Conservation (phyloP, 148 eudicot genomes). For the Gaultheria prostrata region DNA sequence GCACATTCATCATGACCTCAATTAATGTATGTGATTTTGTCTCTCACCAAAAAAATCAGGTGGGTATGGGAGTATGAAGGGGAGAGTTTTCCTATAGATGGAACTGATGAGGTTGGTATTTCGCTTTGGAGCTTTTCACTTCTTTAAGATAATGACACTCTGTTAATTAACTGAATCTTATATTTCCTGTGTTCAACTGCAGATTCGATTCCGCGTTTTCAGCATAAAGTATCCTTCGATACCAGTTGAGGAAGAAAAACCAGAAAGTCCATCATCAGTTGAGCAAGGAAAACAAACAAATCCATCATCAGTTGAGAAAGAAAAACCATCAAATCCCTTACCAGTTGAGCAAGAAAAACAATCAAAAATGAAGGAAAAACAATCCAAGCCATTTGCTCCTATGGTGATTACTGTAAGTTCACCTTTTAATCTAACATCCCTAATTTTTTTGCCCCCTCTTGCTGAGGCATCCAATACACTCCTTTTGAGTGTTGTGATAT, state of each 20-base stretch:
- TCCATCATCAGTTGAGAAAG: constrained; percentile 7
- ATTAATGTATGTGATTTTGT: constrained; percentile 7
- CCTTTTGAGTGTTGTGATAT: not conserved
- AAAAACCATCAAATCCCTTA: not conserved
- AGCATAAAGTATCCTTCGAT: constrained; percentile 59
- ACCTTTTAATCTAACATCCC: not conserved
- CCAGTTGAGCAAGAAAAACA: constrained; percentile 7
- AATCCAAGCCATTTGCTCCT: constrained; percentile 69
- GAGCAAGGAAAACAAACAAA: constrained; percentile 36
- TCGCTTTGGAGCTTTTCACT: constrained; percentile 12
- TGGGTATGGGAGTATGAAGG: constrained; percentile 55
- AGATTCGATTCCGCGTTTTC: constrained; percentile 78
- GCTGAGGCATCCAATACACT: not conserved
- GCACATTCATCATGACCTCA: not conserved
- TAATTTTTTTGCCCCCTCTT: not conserved
- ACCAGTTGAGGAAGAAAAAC: constrained; percentile 65
- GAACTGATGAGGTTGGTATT: constrained; percentile 48
- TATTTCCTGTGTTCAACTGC: constrained; percentile 22
- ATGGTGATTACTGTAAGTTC: constrained; percentile 77
- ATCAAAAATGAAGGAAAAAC: not conserved
- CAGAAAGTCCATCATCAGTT: constrained; percentile 32
- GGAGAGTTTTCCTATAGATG: constrained; percentile 35
- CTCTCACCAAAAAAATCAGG: constrained; percentile 24
- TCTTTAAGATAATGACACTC: not conserved
- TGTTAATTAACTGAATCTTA: not conserved